Conservation (phyloP, 1,284 basidiomycete species). For the Moesziomyces parantarcticus region DNA sequence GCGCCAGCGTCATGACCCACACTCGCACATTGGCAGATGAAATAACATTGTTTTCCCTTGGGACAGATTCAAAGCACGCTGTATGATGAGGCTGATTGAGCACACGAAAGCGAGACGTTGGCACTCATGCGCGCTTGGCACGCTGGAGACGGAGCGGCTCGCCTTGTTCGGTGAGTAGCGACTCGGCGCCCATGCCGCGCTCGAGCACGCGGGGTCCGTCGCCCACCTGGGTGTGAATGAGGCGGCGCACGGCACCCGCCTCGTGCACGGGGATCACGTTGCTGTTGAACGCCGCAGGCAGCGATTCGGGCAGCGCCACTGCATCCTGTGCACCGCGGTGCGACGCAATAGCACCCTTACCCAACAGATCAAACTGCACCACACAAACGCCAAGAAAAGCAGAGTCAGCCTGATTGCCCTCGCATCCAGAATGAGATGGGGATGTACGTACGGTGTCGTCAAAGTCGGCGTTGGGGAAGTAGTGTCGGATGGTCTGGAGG, state of each 20-base stretch:
- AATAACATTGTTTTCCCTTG: no score
- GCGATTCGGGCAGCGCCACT: slow-evolving; percentile 39
- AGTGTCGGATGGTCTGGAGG: slow-evolving; percentile 61
- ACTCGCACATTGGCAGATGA: no score
- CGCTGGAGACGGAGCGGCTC: slow-evolving; percentile 60
- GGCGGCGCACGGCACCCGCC: slow-evolving; percentile 59
- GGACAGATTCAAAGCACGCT: no score
- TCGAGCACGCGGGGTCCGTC: slow-evolving; percentile 64
- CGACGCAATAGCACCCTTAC: slow-evolving; percentile 55
- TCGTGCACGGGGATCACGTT: slow-evolving; percentile 64
- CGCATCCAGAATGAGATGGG: no score
- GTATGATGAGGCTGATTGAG: no score
- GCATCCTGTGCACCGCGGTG: slow-evolving; percentile 57
- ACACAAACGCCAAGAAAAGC: neutral
- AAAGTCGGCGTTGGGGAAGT: slow-evolving; percentile 67
- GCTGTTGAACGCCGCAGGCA: slow-evolving; percentile 58
- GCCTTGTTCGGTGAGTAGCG: slow-evolving; percentile 57
- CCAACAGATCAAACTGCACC: slow-evolving; percentile 58
- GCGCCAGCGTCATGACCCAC: slow-evolving; percentile 21
- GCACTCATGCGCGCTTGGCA: slow-evolving; percentile 48
- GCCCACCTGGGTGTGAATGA: slow-evolving; percentile 67
- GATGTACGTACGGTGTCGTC: slow-evolving; percentile 61
- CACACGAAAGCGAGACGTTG: no score
- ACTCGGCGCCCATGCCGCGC: slow-evolving; percentile 44
- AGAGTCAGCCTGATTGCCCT: neutral